phyloP scores from a whole-genome alignment of 2,329 filamentous ascomycete species.

The Pseudocercospora cruenta region DNA sequence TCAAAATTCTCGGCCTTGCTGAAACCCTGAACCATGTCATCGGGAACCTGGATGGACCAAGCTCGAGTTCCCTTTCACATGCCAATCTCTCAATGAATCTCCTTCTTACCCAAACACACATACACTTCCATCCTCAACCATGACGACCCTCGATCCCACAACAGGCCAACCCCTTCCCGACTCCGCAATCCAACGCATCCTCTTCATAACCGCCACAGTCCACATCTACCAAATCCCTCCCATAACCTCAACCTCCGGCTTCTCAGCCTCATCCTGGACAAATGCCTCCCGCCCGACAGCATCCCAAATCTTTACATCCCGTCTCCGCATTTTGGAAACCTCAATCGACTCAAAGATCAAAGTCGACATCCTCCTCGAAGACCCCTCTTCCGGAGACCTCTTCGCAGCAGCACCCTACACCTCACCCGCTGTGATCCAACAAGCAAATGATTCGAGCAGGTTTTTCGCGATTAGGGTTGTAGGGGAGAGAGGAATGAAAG shows the following conservation, averaged over 20 bases:
- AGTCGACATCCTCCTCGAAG: conserved; percentile 75
- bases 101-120: not conserved
- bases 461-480: conserved; percentile 85
- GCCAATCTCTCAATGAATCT: not conserved
- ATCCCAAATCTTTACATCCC: conserved; percentile 82
- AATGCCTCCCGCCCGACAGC: conserved; percentile 62
- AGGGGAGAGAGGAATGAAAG: conserved; percentile 74
- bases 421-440: conserved; percentile 67
- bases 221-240: conserved; percentile 90
- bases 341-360: conserved; percentile 30
- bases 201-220: conserved; percentile 74
- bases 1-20: not conserved
- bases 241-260: conserved; percentile 74
- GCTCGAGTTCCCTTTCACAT: not conserved
- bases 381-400: conserved; percentile 70
- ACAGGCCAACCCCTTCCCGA: conserved; percentile 63
- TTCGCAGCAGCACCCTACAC: conserved; percentile 86
- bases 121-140: no score
- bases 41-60: not conserved
- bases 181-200: conserved; percentile 81
- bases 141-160: conserved; percentile 64
- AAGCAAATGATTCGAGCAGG: conserved; percentile 75
- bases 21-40: not conserved
- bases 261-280: conserved; percentile 79
- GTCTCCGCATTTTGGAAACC: conserved; percentile 61